Evolutionary conservation across 2,329 filamentous ascomycete genomes (phyloP).

Genomic region (Epichloe amarillans): DNA sequence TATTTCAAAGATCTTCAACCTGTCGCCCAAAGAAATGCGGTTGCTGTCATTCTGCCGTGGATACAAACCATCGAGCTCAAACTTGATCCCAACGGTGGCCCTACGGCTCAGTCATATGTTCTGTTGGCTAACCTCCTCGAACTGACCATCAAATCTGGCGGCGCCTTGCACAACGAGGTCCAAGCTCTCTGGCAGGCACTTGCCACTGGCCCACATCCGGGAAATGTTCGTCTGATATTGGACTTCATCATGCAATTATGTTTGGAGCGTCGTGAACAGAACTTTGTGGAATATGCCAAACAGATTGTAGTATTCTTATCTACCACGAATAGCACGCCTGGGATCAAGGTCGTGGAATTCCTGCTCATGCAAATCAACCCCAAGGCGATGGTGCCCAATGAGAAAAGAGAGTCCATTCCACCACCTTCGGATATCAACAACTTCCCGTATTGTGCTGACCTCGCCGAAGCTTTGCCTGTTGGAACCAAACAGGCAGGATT

Average conservation of each 20-base stretch:
- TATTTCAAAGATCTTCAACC: conserved; percentile 83
- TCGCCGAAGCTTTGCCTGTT: conserved; percentile 64
- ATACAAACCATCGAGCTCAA: conserved; percentile 89
- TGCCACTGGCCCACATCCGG: conserved; percentile 80
- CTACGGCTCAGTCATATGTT: conserved; percentile 86
- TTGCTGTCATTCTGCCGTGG: conserved; percentile 91
- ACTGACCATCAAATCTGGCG: conserved; percentile 86
- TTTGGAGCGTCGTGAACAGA: conserved; percentile 86
- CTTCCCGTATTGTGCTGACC: conserved; percentile 81
- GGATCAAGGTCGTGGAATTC: conserved; percentile 88
- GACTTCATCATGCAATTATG: conserved; percentile 95
- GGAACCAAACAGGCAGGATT: conserved; percentile 88
- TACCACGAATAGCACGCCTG: conserved; percentile 58
- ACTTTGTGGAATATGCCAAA: conserved; percentile 95
- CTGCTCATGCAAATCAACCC: conserved; percentile 81
- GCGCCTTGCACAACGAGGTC: conserved; percentile 84
- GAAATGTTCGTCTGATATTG: conserved; percentile 86
- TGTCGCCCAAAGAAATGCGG: conserved; percentile 79
- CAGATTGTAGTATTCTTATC: conserved; percentile 96
- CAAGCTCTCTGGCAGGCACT: conserved; percentile 95
- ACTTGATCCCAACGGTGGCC: conserved; percentile 80
- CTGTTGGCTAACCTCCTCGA: conserved; percentile 89
- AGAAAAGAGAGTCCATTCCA: conserved; percentile 57
- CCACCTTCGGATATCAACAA: conserved; percentile 59
- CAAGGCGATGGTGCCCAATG: conserved; percentile 90